Base-by-base conservation (phyloP, 2,329 filamentous ascomycete species). In the Coniochaeta sp. region DNA sequence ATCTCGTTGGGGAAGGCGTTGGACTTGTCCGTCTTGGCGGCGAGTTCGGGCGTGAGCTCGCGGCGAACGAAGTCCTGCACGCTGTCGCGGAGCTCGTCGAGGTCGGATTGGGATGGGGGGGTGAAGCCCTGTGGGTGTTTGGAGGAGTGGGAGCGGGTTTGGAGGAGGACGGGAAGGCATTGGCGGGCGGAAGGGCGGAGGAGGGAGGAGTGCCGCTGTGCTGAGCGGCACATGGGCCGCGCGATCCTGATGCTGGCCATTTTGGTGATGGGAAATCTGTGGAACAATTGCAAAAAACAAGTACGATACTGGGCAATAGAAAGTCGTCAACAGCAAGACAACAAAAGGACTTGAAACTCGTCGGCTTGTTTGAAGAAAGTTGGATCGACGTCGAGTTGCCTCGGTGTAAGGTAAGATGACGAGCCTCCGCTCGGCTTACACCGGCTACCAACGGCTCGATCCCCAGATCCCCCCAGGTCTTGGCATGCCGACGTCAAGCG, bases 1-100 rank as follows among this genome's bases (percentile, higher is more conserved):
- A 99, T 92, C 6, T 87, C 83, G 49, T 82, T 79, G 3, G 94
- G 94, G 68, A 99, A 99, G 48, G 82, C 83, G 77, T 97, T 97
- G 64, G 78, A 77, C 64, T 81, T 81, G 72, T 99, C 92, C n/a
- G 91, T 95, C 52, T 75, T 75, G 10, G 88, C 80, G 1, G 92
- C 94, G 13, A 96, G 73, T 58, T 91, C 85, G 66, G 90, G 87
- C 18, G 90, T 74, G 52, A 97, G 91, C 69, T 96, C 91, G 62
- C 92, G 83, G 54, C 88, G 83, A 20, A 89, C 85, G 63, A 99
- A 99, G 52, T 96, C 91, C 61, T 91, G 88, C 26, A 95, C 90
- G 24, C 87, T 77, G 62, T 91, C 89, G 53, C 91, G 83, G 54
- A 96, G 76, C 71, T 96, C 90, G 20, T 85, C 71, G 7, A 96